These are phyloP conservation scores for Eucalyptus marginata DNA, from an alignment of 345 rosid species.

Conservation along the genomic window DNA sequence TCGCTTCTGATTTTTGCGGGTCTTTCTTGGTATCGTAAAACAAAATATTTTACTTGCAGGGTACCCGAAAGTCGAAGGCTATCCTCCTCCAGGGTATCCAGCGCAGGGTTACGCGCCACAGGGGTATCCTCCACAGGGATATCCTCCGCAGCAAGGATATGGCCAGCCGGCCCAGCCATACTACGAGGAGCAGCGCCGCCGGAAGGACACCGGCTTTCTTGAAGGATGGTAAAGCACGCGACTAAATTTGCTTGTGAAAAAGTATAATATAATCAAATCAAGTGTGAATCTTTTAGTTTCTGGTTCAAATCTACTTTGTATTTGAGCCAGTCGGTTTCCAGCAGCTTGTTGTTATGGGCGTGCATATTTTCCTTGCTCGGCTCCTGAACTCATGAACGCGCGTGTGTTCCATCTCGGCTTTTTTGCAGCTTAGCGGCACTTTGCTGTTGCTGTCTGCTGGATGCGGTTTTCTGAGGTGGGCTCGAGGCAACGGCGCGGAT, in stretches of 20 bases:
- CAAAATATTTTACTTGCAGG: not conserved
- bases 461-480: constrained; percentile 45
- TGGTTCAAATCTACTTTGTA: not conserved
- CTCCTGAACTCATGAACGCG: not conserved
- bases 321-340: not conserved
- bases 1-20: not conserved
- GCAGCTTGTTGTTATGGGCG: not conserved
- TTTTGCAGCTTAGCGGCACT: constrained; percentile 60
- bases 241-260: not conserved
- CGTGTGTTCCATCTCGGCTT: not conserved
- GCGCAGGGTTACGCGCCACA: constrained; percentile 3
- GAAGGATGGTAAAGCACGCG: constrained; percentile 44
- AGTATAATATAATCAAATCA: not conserved
- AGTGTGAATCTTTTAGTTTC: not conserved
- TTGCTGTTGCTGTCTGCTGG: constrained; percentile 70
- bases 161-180: constrained; percentile 5
- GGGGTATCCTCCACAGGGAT: constrained; percentile 18
- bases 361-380: not conserved
- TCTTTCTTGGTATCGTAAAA: no score
- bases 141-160: constrained; percentile 3
- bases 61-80: constrained; percentile 10
- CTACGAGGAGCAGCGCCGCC: constrained; percentile 23
- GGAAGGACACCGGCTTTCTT: constrained; percentile 28
- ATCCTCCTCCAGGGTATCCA: constrained; percentile 24
- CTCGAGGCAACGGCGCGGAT: not conserved